A percentile compares a stretch with the other conserved stretches of the same genome.
phyloP scores from a whole-genome alignment of 2,329 filamentous ascomycete species.

The Colletotrichum somersetense region DNA sequence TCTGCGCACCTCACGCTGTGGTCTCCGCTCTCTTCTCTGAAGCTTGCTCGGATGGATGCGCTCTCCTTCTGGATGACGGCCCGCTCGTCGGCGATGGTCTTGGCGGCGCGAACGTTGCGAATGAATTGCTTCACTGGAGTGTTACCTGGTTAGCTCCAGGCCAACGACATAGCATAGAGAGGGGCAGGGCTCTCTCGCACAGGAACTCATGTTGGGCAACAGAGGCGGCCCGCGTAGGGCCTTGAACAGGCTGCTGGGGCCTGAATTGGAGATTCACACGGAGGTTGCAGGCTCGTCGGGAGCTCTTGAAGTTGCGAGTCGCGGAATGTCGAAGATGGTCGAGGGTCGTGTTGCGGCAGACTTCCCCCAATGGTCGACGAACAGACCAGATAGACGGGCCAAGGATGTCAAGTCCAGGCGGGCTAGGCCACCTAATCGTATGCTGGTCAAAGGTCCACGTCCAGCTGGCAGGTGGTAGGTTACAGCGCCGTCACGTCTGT shows the following conservation, averaged over 20 bases:
- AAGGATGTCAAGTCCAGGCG: constrained; percentile 34
- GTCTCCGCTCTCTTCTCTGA: constrained; percentile 95
- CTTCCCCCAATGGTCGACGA: constrained; percentile 18
- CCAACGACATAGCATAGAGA: constrained; percentile 15
- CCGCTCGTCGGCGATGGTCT: constrained; percentile 98
- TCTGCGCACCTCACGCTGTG: constrained; percentile 82
- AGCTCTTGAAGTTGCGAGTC: constrained; percentile 31
- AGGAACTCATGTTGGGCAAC: constrained; percentile 55
- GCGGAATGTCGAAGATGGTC: constrained; percentile 11
- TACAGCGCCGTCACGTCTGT: constrained; percentile 18
- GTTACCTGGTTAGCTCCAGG: constrained; percentile 26
- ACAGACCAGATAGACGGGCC: constrained; percentile 39
- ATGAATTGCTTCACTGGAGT: constrained; percentile 97
- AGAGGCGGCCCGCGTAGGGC: constrained; percentile 40
- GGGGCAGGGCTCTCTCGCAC: constrained; percentile 45
- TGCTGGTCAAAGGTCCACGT: constrained; percentile 12
- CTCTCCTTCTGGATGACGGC: constrained; percentile 99
- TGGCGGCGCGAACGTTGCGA: constrained; percentile 96
- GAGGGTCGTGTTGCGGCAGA: constrained; percentile 11
- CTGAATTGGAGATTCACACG: background rate
- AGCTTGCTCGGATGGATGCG: constrained; percentile 95
- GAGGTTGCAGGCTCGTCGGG: constrained; percentile 20
- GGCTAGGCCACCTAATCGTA: constrained; percentile 18
- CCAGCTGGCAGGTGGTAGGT: constrained; percentile 26
- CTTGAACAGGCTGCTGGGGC: constrained; percentile 29